Conservation (phyloP, 768 basidiomycete genomes). For the Lyophyllum shimeji region DNA sequence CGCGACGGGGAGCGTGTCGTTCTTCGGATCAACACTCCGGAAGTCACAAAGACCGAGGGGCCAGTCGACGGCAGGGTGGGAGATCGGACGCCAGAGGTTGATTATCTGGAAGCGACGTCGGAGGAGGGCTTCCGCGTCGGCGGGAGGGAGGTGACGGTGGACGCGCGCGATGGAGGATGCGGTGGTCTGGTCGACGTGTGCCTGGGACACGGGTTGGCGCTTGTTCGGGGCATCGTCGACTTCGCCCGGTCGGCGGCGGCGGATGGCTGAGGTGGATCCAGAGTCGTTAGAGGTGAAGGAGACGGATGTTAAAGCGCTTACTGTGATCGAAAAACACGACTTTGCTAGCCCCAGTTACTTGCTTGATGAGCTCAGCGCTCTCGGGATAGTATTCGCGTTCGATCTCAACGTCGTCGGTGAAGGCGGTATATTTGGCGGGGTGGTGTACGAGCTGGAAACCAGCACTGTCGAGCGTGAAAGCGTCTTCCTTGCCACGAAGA, state of each 20-base stretch:
- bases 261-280: conserved; percentile 26
- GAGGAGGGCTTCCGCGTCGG: conserved; percentile 33
- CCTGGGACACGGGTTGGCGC: conserved; percentile 35
- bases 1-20: conserved; percentile 42
- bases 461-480: conserved; percentile 42
- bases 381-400: conserved; percentile 57
- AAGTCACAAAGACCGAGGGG: conserved; percentile 49
- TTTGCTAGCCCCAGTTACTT: conserved; percentile 53
- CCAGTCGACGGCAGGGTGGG: conserved; percentile 44
- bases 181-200: conserved; percentile 42
- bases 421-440: conserved; percentile 41
- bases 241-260: conserved; percentile 32
- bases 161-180: conserved; percentile 33
- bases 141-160: conserved; percentile 36
- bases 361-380: conserved; percentile 53
- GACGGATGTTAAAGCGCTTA: conserved; percentile 22
- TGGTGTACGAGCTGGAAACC: conserved; percentile 42
- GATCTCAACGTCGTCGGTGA: conserved; percentile 47
- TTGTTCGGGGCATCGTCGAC: conserved; percentile 24
- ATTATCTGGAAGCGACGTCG: conserved; percentile 44
- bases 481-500: conserved; percentile 48
- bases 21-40: conserved; percentile 31
- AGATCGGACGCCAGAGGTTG: conserved; percentile 61
- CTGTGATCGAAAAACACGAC: conserved; percentile 67
- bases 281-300: background rate